Base-by-base conservation (phyloP, 176 grass and related monocot species). In the Olyra latifolia region DNA sequence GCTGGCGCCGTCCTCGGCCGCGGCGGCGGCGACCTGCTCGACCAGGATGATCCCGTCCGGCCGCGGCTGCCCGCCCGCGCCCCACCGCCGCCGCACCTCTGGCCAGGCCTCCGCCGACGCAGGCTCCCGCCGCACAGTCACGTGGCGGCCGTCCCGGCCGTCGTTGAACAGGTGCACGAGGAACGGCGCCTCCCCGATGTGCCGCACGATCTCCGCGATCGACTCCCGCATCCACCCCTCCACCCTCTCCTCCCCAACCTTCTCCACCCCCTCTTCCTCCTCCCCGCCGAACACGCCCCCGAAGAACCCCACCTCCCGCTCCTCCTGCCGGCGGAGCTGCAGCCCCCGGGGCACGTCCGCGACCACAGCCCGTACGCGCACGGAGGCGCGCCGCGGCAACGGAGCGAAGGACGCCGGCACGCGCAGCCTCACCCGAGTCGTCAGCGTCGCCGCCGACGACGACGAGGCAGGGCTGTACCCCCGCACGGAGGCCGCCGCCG, bases 11-110 rank as follows among this genome's bases (percentile, higher is more conserved):
- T 57, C 65, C 80, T 78, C 90, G 35, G 12, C 54, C 64, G 32
- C 82, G 47, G 62, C 74, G 14, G 63, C 87, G 11, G 53, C 77
- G 20, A 98, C 39, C 75, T 83, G 81, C 69, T 94, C 89, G 11
- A 94, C 88, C 8, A 98, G 88, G 55, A 98, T 94, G 80, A 98
- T 82, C 28, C 89, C 95, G 61, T 94, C 95, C 3, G 95, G 95
- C 48, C 63, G 71, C 3, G 80, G 91, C 69, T 77, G 74, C 40
- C 61, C 44, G 6, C 85, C 80, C 0, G 74, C 3, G 7, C 43
- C 76, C 95, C 95, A 98, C 50, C 89, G 50, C 53, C 87, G 89
- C 16, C 70, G 71, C 55, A 94, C 89, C 35, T 79, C 47, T 14
- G 69, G 80, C 95, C 95, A 98, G 54, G 40, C 44, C 20, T 92